A percentile compares a stretch with the other conserved stretches of the same genome.
phyloP scores from a whole-genome alignment of 441 rosid species.

The Bruguiera hainesii region DNA sequence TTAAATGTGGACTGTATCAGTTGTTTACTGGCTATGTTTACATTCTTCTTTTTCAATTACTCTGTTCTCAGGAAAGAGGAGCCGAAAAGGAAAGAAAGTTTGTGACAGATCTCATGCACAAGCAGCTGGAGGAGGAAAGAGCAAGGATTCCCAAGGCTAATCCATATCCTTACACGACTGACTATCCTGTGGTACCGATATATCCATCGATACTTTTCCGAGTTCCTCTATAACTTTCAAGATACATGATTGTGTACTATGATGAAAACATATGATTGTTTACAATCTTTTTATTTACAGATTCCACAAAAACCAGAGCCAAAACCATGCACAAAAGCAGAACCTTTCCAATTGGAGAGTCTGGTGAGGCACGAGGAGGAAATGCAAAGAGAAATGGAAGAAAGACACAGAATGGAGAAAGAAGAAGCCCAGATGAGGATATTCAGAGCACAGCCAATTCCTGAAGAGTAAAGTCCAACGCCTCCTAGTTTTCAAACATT shows the following conservation, averaged over 20 bases:
- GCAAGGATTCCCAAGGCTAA: conserved; percentile 74
- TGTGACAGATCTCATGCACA: conserved; percentile 49
- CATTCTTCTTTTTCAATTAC: conserved; percentile 9
- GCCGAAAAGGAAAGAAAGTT: conserved; percentile 76
- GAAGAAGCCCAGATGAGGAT: conserved; percentile 73
- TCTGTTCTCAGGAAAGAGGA: conserved; percentile 74
- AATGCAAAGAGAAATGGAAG: conserved; percentile 75
- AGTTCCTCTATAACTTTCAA: no score
- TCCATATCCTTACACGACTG: conserved; percentile 95
- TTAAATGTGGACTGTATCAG: not conserved
- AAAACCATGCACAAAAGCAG: conserved; percentile 75
- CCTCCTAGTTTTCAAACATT: no score
- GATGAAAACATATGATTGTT: no score
- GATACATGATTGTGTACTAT: no score
- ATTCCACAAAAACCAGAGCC: conserved; percentile 87
- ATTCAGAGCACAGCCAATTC: conserved; percentile 75
- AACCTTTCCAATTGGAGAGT: conserved; percentile 90
- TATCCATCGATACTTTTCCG: no score
- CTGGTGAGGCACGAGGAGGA: conserved; percentile 84
- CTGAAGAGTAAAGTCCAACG: conserved; percentile 58
- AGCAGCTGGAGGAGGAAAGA: conserved; percentile 71
- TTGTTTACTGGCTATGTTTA: not conserved
- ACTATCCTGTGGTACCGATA: conserved; percentile 27
- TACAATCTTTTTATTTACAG: conserved; percentile 21
- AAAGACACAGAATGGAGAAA: conserved; percentile 60